A percentile compares a stretch with the other conserved stretches of the same genome.
These are phyloP conservation scores for Cercospora sp. DNA, from an alignment of 2,329 filamentous ascomycete species.

Conservation along the genomic window DNA sequence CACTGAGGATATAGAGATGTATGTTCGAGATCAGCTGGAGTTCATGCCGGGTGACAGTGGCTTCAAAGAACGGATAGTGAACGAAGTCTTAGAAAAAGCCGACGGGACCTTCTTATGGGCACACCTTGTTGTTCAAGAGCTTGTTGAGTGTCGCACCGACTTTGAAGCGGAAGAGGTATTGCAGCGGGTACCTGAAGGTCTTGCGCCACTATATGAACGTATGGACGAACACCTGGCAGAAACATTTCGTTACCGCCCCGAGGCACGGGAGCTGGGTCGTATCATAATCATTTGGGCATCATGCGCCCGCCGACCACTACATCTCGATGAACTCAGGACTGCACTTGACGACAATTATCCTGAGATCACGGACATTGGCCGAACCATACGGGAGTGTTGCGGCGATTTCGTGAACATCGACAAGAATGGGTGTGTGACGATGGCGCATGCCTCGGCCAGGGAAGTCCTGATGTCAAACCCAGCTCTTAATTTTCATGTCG, in stretches of 20 bases:
- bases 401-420: neutral
- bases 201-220: neutral
- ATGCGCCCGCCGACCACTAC: neutral
- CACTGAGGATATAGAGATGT: neutral
- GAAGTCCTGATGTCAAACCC: neutral
- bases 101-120: neutral
- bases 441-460: neutral
- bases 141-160: neutral
- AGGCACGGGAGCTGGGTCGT: neutral
- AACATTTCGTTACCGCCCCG: neutral
- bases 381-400: neutral
- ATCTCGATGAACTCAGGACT: neutral
- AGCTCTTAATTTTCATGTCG: neutral
- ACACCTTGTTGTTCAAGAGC: neutral
- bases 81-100: neutral
- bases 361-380: neutral
- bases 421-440: neutral
- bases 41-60: neutral
- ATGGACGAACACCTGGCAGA: neutral
- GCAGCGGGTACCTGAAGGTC: neutral
- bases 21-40: neutral
- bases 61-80: neutral
- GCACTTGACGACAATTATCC: neutral
- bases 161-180: neutral
- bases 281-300: neutral